phyloP scores from a whole-genome alignment of 2,329 filamentous ascomycete genomes.

The Balansia obtecta region DNA sequence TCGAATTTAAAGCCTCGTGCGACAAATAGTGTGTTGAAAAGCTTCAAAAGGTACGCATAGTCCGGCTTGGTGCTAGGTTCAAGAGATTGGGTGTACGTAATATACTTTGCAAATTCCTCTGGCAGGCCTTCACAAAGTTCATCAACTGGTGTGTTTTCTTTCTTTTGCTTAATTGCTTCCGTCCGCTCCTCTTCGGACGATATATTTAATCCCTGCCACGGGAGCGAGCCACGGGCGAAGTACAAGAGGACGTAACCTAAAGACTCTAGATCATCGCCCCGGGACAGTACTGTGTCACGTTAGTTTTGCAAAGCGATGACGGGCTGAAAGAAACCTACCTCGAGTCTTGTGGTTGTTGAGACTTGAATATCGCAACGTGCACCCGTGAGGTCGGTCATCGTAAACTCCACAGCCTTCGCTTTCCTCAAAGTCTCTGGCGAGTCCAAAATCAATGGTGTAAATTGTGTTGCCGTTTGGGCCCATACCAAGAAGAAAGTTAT shows the following conservation, averaged over 20 bases:
- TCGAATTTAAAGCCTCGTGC: slow-evolving; percentile 65
- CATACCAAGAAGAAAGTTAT: slow-evolving; percentile 99
- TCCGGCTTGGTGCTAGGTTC: slow-evolving; percentile 66
- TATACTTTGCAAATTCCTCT: slow-evolving; percentile 63
- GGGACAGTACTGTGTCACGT: neutral
- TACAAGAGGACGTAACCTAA: slow-evolving; percentile 3
- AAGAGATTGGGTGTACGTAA: slow-evolving; percentile 63
- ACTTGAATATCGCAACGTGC: neutral
- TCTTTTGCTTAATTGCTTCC: slow-evolving; percentile 11
- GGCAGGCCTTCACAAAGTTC: slow-evolving; percentile 64
- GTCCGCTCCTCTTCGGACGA: slow-evolving; percentile 51
- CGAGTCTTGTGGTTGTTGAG: slow-evolving; percentile 1
- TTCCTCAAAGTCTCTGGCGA: slow-evolving; percentile 38
- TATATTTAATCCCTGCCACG: neutral
- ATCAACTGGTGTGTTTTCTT: slow-evolving; percentile 47
- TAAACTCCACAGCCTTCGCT: neutral
- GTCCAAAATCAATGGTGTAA: slow-evolving; percentile 97
- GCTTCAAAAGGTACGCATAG: slow-evolving; percentile 64
- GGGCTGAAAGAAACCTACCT: neutral
- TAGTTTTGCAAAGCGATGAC: neutral
- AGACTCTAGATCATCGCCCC: slow-evolving; percentile 3
- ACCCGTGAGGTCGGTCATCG: neutral
- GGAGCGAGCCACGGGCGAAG: neutral
- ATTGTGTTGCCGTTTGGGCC: slow-evolving; percentile 98
- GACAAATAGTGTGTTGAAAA: slow-evolving; percentile 61